Percentiles rank a stretch among this genome's conserved stretches.
phyloP scores from a whole-genome alignment of 73 alveolate species.

The Effrenium voratum region DNA sequence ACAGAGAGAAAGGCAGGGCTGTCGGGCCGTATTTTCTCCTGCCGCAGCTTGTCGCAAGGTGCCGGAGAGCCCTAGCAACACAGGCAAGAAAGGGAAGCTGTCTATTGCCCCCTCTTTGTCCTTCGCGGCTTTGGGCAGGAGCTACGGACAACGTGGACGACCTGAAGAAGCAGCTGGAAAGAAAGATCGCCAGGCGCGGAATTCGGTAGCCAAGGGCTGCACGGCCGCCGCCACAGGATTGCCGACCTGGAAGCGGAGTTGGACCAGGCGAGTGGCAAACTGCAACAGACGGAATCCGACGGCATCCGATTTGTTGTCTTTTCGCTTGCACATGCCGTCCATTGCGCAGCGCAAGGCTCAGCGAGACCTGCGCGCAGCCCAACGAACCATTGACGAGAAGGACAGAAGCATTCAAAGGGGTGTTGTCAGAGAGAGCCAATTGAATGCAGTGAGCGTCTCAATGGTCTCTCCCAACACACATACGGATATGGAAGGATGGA shows the following conservation, averaged over 20 bases:
- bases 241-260: slow-evolving; percentile 45
- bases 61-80: slow-evolving; percentile 49
- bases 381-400: slow-evolving; percentile 79
- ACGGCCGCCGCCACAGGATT: slow-evolving; percentile 4
- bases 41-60: neutral
- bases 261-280: slow-evolving; percentile 10
- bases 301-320: too few relatives aligned
- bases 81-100: neutral
- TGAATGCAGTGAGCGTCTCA: too few relatives aligned
- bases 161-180: slow-evolving; percentile 39
- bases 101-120: neutral
- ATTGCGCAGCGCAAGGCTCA: slow-evolving; percentile 10
- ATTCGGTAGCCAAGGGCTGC: neutral
- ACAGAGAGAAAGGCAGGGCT: too few relatives aligned
- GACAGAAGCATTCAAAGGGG: neutral
- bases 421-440: neutral
- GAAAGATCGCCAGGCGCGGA: slow-evolving; percentile 54
- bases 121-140: neutral
- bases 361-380: slow-evolving; percentile 76
- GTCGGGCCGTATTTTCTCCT: neutral
- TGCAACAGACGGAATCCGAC: neutral
- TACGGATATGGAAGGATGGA: too few relatives aligned
- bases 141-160: slow-evolving; percentile 33
- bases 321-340: neutral
- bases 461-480: too few relatives aligned